These are phyloP conservation scores for Aquilaria malaccensis DNA, from an alignment of 345 rosid genomes.

Conservation along the genomic window DNA sequence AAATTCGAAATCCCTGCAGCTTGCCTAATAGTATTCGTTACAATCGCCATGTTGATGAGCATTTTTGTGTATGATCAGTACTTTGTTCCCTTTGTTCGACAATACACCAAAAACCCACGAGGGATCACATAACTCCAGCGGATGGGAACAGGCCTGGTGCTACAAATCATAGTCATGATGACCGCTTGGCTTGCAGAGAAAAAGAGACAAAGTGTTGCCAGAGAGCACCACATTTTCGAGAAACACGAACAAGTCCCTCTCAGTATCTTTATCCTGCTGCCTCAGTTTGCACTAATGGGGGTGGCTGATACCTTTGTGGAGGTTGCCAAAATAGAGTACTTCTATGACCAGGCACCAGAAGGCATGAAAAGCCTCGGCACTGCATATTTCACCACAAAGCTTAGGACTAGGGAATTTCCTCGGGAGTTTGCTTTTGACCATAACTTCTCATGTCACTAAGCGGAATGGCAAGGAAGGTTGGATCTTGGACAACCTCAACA, in stretches of 20 bases:
- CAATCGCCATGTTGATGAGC: slow-evolving; percentile 57
- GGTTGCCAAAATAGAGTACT: slow-evolving; percentile 77
- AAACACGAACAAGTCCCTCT: slow-evolving; percentile 43
- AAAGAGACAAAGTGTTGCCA: slow-evolving; percentile 47
- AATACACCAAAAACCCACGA: slow-evolving; percentile 54
- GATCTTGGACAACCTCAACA: slow-evolving; percentile 65
- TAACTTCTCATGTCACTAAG: slow-evolving; percentile 39
- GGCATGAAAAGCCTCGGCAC: slow-evolving; percentile 84
- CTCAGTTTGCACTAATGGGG: slow-evolving; percentile 71
- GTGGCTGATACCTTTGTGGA: slow-evolving; percentile 65
- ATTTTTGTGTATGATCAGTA: slow-evolving; percentile 45
- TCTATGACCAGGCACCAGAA: slow-evolving; percentile 85
- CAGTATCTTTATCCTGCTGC: slow-evolving; percentile 48
- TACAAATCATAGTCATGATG: slow-evolving; percentile 48
- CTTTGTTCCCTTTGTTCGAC: slow-evolving; percentile 34
- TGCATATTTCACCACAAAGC: slow-evolving; percentile 48
- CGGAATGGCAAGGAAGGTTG: slow-evolving; percentile 45
- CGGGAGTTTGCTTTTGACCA: slow-evolving; percentile 54
- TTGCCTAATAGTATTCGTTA: slow-evolving; percentile 52
- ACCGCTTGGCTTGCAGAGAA: slow-evolving; percentile 46
- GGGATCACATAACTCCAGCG: slow-evolving; percentile 74
- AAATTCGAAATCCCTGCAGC: slow-evolving; percentile 73
- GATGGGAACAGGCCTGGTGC: slow-evolving; percentile 55
- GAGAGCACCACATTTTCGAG: slow-evolving; percentile 19
- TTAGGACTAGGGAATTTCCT: slow-evolving; percentile 57